These are phyloP conservation scores for Pythium sukuiense DNA, from an alignment of 352 stramenopile species.

Conservation along the genomic window DNA sequence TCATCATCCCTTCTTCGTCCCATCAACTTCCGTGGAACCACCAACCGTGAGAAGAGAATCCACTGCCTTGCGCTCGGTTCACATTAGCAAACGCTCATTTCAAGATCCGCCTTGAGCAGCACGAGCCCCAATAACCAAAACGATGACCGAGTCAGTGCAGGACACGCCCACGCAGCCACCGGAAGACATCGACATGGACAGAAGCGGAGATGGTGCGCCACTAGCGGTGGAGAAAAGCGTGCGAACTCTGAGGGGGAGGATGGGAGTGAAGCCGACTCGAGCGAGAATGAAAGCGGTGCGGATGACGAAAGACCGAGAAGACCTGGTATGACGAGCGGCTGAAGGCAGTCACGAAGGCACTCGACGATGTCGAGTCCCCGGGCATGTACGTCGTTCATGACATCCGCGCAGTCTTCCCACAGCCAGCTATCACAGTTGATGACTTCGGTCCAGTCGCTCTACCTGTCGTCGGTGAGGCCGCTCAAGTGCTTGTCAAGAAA, in stretches of 20 bases:
- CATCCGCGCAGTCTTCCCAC: slow-evolving; percentile 1
- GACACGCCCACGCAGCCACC: neutral
- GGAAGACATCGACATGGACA: neutral
- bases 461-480: slow-evolving; percentile 3
- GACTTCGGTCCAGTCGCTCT: slow-evolving; percentile 12
- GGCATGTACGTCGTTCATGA: neutral
- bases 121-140: neutral
- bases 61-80: no score
- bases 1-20: no score
- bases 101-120: neutral
- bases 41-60: no score
- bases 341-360: neutral
- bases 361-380: neutral
- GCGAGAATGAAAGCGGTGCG: neutral
- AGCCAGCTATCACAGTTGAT: slow-evolving; percentile 6
- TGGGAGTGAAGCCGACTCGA: neutral
- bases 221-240: neutral
- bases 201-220: neutral
- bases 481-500: slow-evolving; percentile 8
- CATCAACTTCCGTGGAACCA: no score
- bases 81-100: neutral
- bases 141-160: neutral
- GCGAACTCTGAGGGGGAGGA: neutral
- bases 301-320: neutral
- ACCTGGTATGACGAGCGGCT: neutral